These are phyloP conservation scores for Aristolochia fimbriata DNA, from an alignment of 164 flowering plant genomes.

Conservation along the genomic window DNA sequence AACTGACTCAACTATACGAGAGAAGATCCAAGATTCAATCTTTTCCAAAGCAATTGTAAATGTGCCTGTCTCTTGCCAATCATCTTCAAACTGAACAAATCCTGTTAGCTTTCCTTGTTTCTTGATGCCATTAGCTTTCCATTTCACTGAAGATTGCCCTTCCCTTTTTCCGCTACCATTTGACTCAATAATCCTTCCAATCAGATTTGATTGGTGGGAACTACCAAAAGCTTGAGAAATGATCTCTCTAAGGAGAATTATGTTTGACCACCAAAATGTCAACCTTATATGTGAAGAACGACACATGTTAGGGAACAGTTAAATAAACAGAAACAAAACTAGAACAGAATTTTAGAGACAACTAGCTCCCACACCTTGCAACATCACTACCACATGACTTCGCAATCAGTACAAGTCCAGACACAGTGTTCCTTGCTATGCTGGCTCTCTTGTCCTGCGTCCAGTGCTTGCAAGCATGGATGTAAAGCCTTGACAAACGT, in stretches of 20 bases:
- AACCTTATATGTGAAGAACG: constrained; percentile 38
- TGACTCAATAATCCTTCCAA: constrained; percentile 25
- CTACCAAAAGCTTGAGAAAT: constrained; percentile 75
- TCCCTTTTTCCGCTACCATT: constrained; percentile 38
- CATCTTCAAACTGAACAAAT: constrained; percentile 42
- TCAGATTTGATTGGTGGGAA: constrained; percentile 35
- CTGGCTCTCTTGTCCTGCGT: constrained; percentile 69
- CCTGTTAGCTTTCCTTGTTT: constrained; percentile 38
- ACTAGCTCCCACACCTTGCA: constrained; percentile 46
- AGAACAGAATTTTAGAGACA: neutral
- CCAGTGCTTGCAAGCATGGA: constrained; percentile 94
- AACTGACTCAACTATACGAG: constrained; percentile 86
- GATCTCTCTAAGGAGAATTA: constrained; percentile 76
- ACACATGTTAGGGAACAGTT: constrained; percentile 4
- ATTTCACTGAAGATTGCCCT: constrained; percentile 31
- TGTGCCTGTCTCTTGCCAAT: constrained; percentile 91
- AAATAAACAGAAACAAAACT: neutral
- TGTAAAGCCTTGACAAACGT: constrained; percentile 87
- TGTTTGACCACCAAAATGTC: constrained; percentile 93
- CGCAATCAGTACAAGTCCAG: constrained; percentile 81
- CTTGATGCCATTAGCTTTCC: constrained; percentile 33
- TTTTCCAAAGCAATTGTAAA: constrained; percentile 71
- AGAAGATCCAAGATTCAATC: constrained; percentile 93
- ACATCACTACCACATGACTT: constrained; percentile 94
- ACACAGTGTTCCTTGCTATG: constrained; percentile 75